Percentiles rank a stretch among this genome's conserved stretches.
These are phyloP conservation scores for Lavandula angustifolia DNA, from an alignment of 257 asterid genomes.

Conservation along the genomic window DNA sequence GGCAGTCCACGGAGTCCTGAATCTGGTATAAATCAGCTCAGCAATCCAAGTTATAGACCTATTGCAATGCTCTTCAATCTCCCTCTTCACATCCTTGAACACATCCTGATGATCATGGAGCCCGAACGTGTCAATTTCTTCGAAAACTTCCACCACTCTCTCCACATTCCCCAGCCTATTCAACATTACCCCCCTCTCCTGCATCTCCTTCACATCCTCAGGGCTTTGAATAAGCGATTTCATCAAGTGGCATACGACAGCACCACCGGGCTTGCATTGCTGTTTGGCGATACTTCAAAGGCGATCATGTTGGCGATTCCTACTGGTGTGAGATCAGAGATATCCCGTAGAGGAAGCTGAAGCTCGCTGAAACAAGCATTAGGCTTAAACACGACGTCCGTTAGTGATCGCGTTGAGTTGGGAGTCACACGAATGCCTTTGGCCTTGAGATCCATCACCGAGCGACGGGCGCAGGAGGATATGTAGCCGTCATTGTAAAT, in stretches of 20 bases:
- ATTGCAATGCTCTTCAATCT: conserved; percentile 21
- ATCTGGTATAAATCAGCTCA: conserved; percentile 9
- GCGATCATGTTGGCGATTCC: conserved; percentile 12
- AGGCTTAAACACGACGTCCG: not conserved
- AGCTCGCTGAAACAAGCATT: not conserved
- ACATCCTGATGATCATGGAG: not conserved
- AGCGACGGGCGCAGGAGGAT: not conserved
- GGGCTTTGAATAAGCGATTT: conserved; percentile 18
- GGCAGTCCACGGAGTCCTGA: conserved; percentile 24
- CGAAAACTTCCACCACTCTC: not conserved
- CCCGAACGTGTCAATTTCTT: conserved; percentile 26
- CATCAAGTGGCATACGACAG: conserved; percentile 18
- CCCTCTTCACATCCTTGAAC: conserved; percentile 13
- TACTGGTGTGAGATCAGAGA: not conserved
- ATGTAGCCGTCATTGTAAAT: not conserved
- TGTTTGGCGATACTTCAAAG: not conserved
- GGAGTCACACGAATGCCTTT: conserved; percentile 4
- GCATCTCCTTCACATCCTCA: conserved; percentile 27
- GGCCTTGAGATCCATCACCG: conserved; percentile 25
- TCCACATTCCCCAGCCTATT: conserved; percentile 5
- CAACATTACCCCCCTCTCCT: no score
- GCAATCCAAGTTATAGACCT: conserved; percentile 18
- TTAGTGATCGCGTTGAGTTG: not conserved
- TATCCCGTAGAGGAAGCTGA: not conserved
- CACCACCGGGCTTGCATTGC: not conserved